Percentiles rank a stretch among this genome's conserved stretches.
Evolutionary conservation across 805 yeast genomes (phyloP).

Genomic region (Dipodascus geniculatus): DNA sequence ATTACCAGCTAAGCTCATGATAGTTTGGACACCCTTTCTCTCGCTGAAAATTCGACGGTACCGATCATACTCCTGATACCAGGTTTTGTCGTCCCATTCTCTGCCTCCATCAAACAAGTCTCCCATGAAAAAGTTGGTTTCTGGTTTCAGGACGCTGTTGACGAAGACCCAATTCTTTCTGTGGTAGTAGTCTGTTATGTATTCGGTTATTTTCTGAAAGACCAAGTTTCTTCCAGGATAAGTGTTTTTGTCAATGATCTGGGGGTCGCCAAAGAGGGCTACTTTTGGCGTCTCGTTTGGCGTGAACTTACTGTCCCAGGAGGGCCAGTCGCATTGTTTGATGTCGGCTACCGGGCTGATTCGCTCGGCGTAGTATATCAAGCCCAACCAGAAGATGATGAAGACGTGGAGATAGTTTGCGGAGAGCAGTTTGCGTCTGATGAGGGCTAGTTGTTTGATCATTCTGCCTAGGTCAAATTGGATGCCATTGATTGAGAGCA

Average conservation of each 20-base stretch:
- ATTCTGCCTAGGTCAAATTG: neutral
- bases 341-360: slow-evolving; percentile 35
- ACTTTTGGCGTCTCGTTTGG: slow-evolving; percentile 21
- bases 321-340: slow-evolving; percentile 44
- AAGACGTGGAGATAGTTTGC: neutral
- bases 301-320: slow-evolving; percentile 2
- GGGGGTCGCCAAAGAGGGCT: slow-evolving; percentile 83
- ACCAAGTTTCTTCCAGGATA: slow-evolving; percentile 58
- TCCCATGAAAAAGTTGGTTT: slow-evolving; percentile 70
- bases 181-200: slow-evolving; percentile 66
- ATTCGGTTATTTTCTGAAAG: slow-evolving; percentile 43
- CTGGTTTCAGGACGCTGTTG: slow-evolving; percentile 53
- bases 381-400: neutral
- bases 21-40: slow-evolving; percentile 33
- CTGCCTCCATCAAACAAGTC: slow-evolving; percentile 95
- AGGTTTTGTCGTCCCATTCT: slow-evolving; percentile 57
- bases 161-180: slow-evolving; percentile 58
- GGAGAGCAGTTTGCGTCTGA: neutral
- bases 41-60: slow-evolving; percentile 57
- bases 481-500: neutral
- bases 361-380: slow-evolving; percentile 45
- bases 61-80: slow-evolving; percentile 62
- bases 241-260: slow-evolving; percentile 77
- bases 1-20: slow-evolving; percentile 68
- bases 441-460: neutral